A percentile compares a stretch with the other conserved stretches of the same genome.
phyloP scores from a whole-genome alignment of 1,284 basidiomycete species.

The Sanghuangporus weigelae region DNA sequence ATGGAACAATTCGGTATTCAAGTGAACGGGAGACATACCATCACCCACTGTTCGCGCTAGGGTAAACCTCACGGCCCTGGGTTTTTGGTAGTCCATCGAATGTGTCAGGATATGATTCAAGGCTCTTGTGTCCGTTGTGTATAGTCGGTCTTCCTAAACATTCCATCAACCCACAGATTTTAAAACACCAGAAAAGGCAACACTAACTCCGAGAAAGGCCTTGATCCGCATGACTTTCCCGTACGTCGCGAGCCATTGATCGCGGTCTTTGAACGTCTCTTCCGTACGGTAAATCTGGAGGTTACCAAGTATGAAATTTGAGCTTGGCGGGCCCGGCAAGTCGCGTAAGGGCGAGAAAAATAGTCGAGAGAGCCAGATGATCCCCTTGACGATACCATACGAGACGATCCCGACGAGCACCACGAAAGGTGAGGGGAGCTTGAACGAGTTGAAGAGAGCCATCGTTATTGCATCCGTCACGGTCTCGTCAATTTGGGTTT shows the following conservation, averaged over 20 bases:
- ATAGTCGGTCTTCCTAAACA: conserved; percentile 35
- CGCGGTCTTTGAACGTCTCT: conserved; percentile 29
- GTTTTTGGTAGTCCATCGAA: conserved; percentile 42
- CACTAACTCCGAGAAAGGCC: conserved; percentile 40
- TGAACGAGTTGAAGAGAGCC: background rate
- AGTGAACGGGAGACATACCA: conserved; percentile 27
- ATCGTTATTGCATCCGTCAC: background rate
- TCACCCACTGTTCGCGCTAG: conserved; percentile 38
- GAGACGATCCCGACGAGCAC: background rate
- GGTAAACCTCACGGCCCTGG: conserved; percentile 30
- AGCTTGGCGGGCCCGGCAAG: conserved; percentile 46
- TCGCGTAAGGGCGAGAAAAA: conserved; percentile 36
- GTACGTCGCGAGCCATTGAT: conserved; percentile 51
- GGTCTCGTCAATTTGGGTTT: too few relatives aligned
- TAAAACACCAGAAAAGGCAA: background rate
- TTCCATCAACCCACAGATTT: too few relatives aligned
- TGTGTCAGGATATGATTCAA: conserved; percentile 46
- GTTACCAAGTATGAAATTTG: conserved; percentile 50
- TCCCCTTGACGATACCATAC: background rate
- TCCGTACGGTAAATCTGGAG: conserved; percentile 37
- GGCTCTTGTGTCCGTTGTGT: conserved; percentile 44
- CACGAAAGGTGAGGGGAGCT: background rate
- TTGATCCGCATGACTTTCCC: conserved; percentile 46
- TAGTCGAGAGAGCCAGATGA: background rate
- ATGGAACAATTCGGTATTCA: background rate